Evolutionary conservation across 192 early-diverging fungal genomes (phyloP), one percentile per base, ranked within the genome.

Genomic region (Podila horticola): DNA sequence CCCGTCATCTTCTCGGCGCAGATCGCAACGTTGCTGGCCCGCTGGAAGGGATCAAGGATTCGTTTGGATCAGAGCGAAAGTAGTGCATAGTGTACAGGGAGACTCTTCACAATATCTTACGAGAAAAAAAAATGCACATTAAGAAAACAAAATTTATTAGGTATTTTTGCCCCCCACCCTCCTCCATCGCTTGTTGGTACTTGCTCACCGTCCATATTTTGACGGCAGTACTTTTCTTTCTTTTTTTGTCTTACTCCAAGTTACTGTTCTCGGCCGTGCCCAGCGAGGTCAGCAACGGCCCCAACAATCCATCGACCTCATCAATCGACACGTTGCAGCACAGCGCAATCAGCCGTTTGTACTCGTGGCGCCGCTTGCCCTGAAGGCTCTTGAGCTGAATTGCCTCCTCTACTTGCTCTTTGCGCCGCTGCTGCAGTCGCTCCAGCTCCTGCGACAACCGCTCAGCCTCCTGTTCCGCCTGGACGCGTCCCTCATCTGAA

Each of bases 311-410:
- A 38, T 90, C 90, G 0, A 94, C 90, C 55, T 88, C 77, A 50
- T 92, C 88, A 34, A 90, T 72, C 45, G 81, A 64, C 2, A 94
- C 87, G 34, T 87, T 84, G 75, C 91, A 92, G 69, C 91, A 92
- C 50, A 86, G 81, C 9, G 90, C 86, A 74, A 94, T 92, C 62
- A 94, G 76, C 9, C 85, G 82, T 55, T 91, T 89, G 81, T 92
- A 94, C 17, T 89, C 83, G 22, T 90, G 74, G 55, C 88, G 86
- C 34, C 83, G 84, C 72, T 58, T 72, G 30, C 58, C 59, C 34
- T 84, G 72, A 9, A 76, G 49, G 19, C 68, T 62, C 30, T 71
- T 62, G 30, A 79, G 24, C 28, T 81, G 64, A 1, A 62, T 24
- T 11, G 64, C 59, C 33, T 84, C 26, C 19, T 64, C 72, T 7